Percentiles rank a stretch among this genome's conserved stretches.
Evolutionary conservation across 306 rosid species (phyloP).

Genomic region (Pterocarpus santalinus): DNA sequence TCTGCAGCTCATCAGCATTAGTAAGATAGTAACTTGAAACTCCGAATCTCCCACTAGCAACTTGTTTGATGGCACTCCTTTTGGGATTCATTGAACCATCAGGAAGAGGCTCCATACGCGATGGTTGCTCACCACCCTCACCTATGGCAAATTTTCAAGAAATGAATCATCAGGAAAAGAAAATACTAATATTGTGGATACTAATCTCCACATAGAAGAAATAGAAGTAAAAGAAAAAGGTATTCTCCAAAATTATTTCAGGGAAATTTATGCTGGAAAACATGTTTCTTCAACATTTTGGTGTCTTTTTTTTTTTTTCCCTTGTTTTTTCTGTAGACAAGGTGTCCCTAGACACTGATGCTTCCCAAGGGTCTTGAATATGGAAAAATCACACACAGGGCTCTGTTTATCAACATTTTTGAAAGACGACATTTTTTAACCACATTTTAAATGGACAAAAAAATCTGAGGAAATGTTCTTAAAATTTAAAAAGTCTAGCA

Average conservation of each 20-base stretch:
- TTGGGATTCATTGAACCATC: constrained; percentile 94
- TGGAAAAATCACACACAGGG: too few relatives aligned
- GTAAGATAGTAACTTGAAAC: constrained; percentile 98
- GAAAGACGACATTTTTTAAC: not conserved
- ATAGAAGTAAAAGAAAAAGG: not conserved
- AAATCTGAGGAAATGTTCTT: constrained; percentile 22
- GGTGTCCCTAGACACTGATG: too few relatives aligned
- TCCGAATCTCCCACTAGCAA: constrained; percentile 99
- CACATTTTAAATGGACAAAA: constrained; percentile 7
- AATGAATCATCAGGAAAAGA: constrained; percentile 36
- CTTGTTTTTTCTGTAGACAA: too few relatives aligned
- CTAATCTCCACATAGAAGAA: constrained; percentile 1
- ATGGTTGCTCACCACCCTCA: constrained; percentile 99
- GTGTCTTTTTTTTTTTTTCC: too few relatives aligned
- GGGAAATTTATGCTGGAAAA: not conserved
- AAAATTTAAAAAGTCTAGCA: constrained; percentile 12
- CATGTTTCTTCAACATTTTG: not conserved
- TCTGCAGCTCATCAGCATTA: constrained; percentile 95
- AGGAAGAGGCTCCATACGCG: constrained; percentile 95
- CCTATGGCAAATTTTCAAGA: constrained; percentile 56
- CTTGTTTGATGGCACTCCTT: constrained; percentile 97
- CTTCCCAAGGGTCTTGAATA: too few relatives aligned
- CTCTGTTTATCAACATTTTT: not conserved
- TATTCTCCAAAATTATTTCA: not conserved
- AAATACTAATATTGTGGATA: constrained; percentile 1